Percentiles rank a stretch among this genome's conserved stretches.
Evolutionary conservation across 2,329 filamentous ascomycete species (phyloP).

Genomic region (Xylaria sp.): DNA sequence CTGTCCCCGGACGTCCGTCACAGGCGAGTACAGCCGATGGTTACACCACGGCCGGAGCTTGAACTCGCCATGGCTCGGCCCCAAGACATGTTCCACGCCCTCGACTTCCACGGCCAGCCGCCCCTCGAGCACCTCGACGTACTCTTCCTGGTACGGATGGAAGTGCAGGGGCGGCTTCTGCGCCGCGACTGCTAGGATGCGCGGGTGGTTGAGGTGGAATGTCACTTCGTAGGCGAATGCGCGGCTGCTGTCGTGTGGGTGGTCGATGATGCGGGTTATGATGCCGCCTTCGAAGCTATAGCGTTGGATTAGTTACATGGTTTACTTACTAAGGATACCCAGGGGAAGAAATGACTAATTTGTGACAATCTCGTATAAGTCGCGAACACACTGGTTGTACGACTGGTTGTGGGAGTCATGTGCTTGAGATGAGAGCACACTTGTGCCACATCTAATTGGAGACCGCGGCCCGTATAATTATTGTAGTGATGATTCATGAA

Average conservation of each 20-base stretch:
- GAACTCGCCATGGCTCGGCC: constrained; percentile 43
- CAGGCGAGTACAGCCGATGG: constrained; percentile 45
- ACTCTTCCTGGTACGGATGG: constrained; percentile 51
- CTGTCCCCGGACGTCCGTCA: constrained; percentile 25
- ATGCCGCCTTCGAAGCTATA: constrained; percentile 47
- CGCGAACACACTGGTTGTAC: neutral
- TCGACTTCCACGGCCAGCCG: constrained; percentile 46
- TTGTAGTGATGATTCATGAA: neutral
- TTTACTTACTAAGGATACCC: neutral
- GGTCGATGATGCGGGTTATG: constrained; percentile 41
- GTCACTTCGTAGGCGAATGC: constrained; percentile 47
- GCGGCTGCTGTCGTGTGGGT: constrained; percentile 41
- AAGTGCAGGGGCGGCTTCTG: constrained; percentile 50
- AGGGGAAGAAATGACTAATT: neutral
- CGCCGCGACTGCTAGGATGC: constrained; percentile 40
- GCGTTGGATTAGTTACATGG: constrained; percentile 5
- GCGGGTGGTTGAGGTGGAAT: constrained; percentile 44
- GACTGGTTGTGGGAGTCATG: neutral
- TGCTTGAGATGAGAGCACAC: neutral
- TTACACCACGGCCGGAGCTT: constrained; percentile 42
- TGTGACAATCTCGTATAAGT: neutral
- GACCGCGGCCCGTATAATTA: neutral
- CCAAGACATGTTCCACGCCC: constrained; percentile 44
- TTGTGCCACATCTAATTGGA: neutral
- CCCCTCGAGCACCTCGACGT: constrained; percentile 48